Base-by-base conservation (phyloP, 345 rosid genomes). In the Eucalyptus tenuipes region DNA sequence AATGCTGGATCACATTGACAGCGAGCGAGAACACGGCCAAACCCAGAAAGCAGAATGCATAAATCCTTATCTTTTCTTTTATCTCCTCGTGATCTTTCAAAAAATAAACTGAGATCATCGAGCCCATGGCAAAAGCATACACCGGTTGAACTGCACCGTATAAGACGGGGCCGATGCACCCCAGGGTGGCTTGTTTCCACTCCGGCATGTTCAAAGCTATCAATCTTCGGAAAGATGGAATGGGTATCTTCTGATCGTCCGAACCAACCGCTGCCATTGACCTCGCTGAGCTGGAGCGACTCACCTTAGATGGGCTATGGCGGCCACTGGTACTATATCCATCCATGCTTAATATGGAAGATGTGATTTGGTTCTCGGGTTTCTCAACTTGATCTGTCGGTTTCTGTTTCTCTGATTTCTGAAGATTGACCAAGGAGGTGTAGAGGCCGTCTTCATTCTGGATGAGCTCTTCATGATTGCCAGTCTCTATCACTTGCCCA, bases 141-240 rank as follows among this genome's bases (percentile, higher is more conserved):
- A 92, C 85, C 7, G 96, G 99, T 24, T 95, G 97, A 86, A 95
- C 91, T 8, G 92, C 97, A 13, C 97, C 96, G 49, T 94, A 95
- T 79, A 96, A 57, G 5, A 90, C 20, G 20, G 97, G 97, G 8
- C 96, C 91, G 14, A 91, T 27, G 71, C 95, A 93, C 29, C 95
- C 98, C 27, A 93, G 48, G 42, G 87, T 85, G 4, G 94, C 97
- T 13, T 95, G 96, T 88, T 93, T 96, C 97, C 97, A 96, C 87
- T 95, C 96, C 0, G 96, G 95, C 47, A 85, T 52, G 88, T 93
- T 95, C 94, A 96, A 86, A 1, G 95, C 96, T 84, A 95, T 33
- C 85, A 95, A 88, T 88, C 97, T 94, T 80, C 88, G 90, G 68
- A 95, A 92, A 6, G 99, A 94, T 10, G 97, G 97, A 24, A 89